Conservation (phyloP, 202 grass and related monocot genomes). For the Setaria italica region DNA sequence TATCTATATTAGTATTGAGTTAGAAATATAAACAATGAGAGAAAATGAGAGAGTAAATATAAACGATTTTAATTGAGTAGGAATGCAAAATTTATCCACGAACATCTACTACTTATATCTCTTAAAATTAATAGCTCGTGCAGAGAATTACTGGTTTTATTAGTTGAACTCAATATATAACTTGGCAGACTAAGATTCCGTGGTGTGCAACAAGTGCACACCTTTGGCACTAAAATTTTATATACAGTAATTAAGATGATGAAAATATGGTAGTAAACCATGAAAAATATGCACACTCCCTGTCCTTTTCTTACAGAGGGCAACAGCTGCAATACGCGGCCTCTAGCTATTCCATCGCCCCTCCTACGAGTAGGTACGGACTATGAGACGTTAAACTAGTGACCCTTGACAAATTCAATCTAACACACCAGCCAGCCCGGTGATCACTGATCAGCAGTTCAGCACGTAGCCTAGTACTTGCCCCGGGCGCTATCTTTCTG, state of each 20-base stretch:
- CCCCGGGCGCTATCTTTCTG: slow-evolving; percentile 18
- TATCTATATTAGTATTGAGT: too few relatives aligned
- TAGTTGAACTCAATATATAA: neutral
- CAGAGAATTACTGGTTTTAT: neutral
- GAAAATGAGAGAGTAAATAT: neutral
- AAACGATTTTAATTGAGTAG: neutral
- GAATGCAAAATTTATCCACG: neutral
- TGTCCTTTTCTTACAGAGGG: slow-evolving; percentile 29
- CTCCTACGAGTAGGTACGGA: neutral
- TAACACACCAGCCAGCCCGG: neutral
- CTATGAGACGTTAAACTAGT: slow-evolving; percentile 4
- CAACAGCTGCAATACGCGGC: neutral
- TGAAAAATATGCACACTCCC: neutral
- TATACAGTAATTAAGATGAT: neutral
- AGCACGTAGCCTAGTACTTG: neutral
- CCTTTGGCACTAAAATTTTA: neutral
- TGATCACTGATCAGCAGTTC: neutral
- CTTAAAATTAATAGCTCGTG: neutral
- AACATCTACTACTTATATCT: neutral
- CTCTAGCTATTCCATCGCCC: neutral
- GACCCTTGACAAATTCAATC: neutral
- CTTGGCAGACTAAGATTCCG: neutral
- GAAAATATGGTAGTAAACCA: neutral
- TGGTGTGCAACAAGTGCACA: neutral
- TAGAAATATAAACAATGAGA: neutral